Evolutionary conservation across 176 grass and related monocot species (phyloP).

Genomic region (Phoenix roebelenii): DNA sequence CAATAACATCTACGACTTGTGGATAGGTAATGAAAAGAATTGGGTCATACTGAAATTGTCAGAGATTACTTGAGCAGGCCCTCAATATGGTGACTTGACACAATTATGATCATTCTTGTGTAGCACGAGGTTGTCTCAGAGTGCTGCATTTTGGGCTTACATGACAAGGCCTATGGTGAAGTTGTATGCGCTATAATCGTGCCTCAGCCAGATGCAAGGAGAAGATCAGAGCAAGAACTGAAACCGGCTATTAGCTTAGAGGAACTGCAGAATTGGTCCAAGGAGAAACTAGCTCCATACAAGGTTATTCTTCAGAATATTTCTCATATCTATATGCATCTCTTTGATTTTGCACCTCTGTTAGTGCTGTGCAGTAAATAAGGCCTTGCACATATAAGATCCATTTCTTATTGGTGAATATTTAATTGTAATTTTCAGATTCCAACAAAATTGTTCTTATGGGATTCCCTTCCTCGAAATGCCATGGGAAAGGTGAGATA

Average conservation of each 20-base stretch:
- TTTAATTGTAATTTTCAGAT: constrained; percentile 32
- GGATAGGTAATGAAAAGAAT: too few species aligned
- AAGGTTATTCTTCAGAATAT: constrained; percentile 48
- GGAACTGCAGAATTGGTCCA: constrained; percentile 67
- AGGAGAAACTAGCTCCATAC: constrained; percentile 92
- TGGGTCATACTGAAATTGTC: too few species aligned
- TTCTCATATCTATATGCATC: constrained; percentile 7
- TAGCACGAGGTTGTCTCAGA: constrained; percentile 64
- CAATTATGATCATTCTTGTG: constrained; percentile 4
- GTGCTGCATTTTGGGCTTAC: constrained; percentile 72
- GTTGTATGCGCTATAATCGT: constrained; percentile 75
- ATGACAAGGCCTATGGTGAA: constrained; percentile 83
- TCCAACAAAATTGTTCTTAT: constrained; percentile 69
- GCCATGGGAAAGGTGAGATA: constrained; percentile 84
- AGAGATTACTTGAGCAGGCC: too few species aligned
- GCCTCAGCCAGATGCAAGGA: constrained; percentile 45
- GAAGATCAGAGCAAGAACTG: constrained; percentile 32
- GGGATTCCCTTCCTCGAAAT: constrained; percentile 94
- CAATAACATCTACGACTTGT: too few species aligned
- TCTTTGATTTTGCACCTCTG: constrained; percentile 6
- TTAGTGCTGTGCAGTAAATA: constrained; percentile 1
- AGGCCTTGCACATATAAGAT: too few species aligned
- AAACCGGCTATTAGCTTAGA: constrained; percentile 62
- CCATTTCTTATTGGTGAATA: too few species aligned
- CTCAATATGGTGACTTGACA: neutral